A percentile compares a stretch with the other conserved stretches of the same genome.
Evolutionary conservation across 306 rosid species (phyloP).

Genomic region (Fragaria ananassa): DNA sequence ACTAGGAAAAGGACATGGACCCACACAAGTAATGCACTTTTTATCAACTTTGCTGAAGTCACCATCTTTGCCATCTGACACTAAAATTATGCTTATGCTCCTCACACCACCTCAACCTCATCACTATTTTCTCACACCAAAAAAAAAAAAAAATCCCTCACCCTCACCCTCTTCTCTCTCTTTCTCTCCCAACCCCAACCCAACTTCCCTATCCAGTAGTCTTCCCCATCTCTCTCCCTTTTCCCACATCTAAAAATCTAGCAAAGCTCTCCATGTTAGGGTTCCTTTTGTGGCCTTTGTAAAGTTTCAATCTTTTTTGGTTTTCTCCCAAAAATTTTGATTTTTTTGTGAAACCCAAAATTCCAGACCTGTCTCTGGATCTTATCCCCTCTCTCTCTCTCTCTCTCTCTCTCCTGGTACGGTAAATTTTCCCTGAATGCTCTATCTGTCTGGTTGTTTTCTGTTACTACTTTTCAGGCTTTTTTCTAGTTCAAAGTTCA

Average conservation of each 20-base stretch:
- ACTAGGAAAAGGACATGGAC: slow-evolving; percentile 51
- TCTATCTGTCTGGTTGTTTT: slow-evolving; percentile 3
- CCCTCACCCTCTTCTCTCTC: not conserved
- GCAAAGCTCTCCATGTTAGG: slow-evolving; percentile 30
- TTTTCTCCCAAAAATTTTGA: not conserved
- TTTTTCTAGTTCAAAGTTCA: slow-evolving; percentile 17
- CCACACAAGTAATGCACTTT: slow-evolving; percentile 64
- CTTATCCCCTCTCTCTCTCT: slow-evolving; percentile 30
- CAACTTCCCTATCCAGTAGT: slow-evolving; percentile 39
- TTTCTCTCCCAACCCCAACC: not conserved
- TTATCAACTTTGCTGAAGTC: slow-evolving; percentile 49
- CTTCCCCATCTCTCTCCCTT: slow-evolving; percentile 31
- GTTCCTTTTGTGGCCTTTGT: slow-evolving; percentile 32
- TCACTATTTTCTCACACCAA: not conserved
- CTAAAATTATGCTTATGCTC: slow-evolving; percentile 37
- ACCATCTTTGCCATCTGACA: slow-evolving; percentile 24
- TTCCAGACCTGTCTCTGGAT: slow-evolving; percentile 35
- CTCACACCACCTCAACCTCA: slow-evolving; percentile 31
- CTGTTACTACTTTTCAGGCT: slow-evolving; percentile 13
- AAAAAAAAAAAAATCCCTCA: not conserved
- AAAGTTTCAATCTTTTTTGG: slow-evolving; percentile 8
- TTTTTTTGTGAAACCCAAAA: slow-evolving; percentile 4
- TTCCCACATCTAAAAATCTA: slow-evolving; percentile 29
- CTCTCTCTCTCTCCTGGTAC: slow-evolving; percentile 25
- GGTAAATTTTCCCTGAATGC: slow-evolving; percentile 35